phyloP scores from a whole-genome alignment of 179 eudicot genomes.

The Camellia oleifera region DNA sequence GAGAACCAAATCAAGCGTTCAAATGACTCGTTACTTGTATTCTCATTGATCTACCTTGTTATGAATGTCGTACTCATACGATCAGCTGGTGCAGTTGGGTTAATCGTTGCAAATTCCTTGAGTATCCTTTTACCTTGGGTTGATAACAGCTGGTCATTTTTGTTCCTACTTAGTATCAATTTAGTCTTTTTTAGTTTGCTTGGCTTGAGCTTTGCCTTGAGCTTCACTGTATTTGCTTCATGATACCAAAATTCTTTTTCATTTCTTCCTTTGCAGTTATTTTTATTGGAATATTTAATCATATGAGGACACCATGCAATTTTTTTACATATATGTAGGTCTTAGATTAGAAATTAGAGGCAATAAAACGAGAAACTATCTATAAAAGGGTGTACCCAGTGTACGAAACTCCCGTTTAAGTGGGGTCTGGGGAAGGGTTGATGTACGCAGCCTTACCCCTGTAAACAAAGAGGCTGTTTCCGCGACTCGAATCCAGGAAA shows the following conservation, averaged over 20 bases:
- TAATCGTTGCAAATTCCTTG: slow-evolving; percentile 80
- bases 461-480: no score
- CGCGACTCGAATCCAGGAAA: neutral
- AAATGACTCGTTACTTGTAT: slow-evolving; percentile 72
- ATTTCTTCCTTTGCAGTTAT: neutral
- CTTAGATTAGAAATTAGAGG: no score
- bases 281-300: neutral
- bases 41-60: slow-evolving; percentile 68
- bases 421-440: no score
- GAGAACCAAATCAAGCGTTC: slow-evolving; percentile 88
- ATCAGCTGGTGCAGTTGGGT: slow-evolving; percentile 89
- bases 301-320: neutral
- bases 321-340: neutral
- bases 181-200: neutral
- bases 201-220: slow-evolving; percentile 4
- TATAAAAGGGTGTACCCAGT: no score
- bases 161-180: neutral
- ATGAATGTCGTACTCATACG: slow-evolving; percentile 72
- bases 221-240: neutral
- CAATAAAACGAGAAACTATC: no score
- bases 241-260: neutral
- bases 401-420: no score
- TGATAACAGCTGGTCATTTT: neutral
- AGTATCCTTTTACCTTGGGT: slow-evolving; percentile 69
- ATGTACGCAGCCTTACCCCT: no score